Base-by-base conservation (phyloP, 2,329 filamentous ascomycete species). In the Raffaelea arxii region DNA sequence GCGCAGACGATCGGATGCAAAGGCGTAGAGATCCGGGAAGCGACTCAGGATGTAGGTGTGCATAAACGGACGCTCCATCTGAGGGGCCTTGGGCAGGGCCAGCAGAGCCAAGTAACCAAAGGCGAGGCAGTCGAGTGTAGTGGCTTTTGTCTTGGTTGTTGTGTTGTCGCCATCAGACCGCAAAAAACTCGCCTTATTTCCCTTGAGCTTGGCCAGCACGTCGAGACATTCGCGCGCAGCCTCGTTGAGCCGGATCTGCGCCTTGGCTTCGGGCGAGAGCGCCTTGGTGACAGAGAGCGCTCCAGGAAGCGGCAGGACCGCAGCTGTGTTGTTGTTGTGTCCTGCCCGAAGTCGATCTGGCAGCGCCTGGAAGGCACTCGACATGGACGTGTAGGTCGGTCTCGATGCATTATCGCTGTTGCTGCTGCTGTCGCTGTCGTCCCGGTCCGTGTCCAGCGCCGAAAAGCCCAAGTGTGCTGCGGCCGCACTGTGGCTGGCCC, bases 81-180 rank as follows among this genome's bases (percentile, higher is more conserved):
- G n/a, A n/a, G 63, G 63, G 45, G 65, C 55, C 16, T 60, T 58
- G 7, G 62, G 61, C 41, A 59, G 49, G 19, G 84, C 68, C 69
- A 92, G 84, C 43, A 96, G 66, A 2, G 79, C 74, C 30, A 97
- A 68, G 60, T 94, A 94, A 11, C 82, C 92, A 56, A 87, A 78
- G 0, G 80, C 82, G 41, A 96, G 62, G 59, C 86, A 95, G 62
- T 96, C 90, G 22, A 94, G 65, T 46, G 75, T 78, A 2, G 78
- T 78, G 0, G 77, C 71, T n/a, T 3, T 23, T n/a, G 38, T 6
- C 6, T 9, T 14, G n/a, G 47, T 46, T 6, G 51, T 51, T 10
- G 18, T 6, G 22, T 32, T 16, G 14, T 21, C 19, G 41, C 51
- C 55, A 11, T 66, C 67, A 25, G 4, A 6, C 25, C 86, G 65